Conservation (phyloP, 495 filamentous ascomycete species). For the Penicillium soppii region DNA sequence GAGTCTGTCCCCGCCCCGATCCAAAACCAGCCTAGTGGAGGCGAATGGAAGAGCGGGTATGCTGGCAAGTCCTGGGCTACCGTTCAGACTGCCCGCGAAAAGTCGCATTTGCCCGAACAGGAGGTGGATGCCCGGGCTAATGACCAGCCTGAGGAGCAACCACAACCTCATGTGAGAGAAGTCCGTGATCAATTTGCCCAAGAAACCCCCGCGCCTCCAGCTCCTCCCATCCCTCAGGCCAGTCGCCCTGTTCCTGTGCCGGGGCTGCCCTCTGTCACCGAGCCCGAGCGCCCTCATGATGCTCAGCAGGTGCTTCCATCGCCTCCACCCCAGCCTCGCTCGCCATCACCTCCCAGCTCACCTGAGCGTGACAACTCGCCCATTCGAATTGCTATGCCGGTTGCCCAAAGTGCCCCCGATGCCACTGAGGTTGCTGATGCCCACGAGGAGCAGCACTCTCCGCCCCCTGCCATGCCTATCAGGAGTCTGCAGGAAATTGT, state of each 20-base stretch:
- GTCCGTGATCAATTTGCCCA: constrained; percentile 77
- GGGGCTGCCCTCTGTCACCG: constrained; percentile 60
- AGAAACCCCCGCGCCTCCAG: constrained; percentile 44
- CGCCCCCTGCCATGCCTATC: constrained; percentile 54
- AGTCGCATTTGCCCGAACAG: constrained; percentile 56
- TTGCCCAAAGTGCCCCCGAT: constrained; percentile 69
- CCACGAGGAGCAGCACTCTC: constrained; percentile 49
- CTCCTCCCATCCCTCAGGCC: constrained; percentile 30
- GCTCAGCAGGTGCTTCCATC: constrained; percentile 41
- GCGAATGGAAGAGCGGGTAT: constrained; percentile 87
- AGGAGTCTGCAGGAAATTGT: constrained; percentile 58
- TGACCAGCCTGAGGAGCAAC: constrained; percentile 47
- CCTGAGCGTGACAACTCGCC: constrained; percentile 62
- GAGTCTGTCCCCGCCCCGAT: constrained; percentile 47
- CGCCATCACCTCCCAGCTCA: constrained; percentile 61
- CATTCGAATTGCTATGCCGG: constrained; percentile 83
- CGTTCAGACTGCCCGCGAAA: constrained; percentile 68
- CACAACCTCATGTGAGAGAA: constrained; percentile 61
- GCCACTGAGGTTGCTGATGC: constrained; percentile 55
- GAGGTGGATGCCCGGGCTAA: constrained; percentile 55
- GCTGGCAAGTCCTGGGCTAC: constrained; percentile 84
- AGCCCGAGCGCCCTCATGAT: constrained; percentile 43
- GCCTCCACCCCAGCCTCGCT: constrained; percentile 59
- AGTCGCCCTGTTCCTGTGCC: constrained; percentile 67
- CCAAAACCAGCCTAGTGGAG: constrained; percentile 65